phyloP scores from a whole-genome alignment of 2,329 filamentous ascomycete species.

The Diaporthe sp. region DNA sequence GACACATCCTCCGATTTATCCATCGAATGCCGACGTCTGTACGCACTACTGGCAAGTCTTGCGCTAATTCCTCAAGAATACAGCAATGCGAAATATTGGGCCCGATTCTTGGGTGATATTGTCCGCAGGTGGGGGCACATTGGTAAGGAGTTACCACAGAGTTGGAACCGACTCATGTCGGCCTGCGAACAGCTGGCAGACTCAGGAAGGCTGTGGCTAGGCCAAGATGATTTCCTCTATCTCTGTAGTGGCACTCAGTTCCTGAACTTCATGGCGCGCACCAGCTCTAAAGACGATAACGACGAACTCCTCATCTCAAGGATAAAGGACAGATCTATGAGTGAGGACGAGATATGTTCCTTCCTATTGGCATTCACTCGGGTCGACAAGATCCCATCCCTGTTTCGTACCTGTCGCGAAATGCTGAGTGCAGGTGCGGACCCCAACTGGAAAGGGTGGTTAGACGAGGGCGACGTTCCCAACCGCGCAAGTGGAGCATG shows the following conservation, averaged over 20 bases:
- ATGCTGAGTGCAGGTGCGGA: slow-evolving; percentile 10
- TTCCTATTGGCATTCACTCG: neutral
- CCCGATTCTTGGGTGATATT: too few species aligned
- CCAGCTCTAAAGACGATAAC: accelerated
- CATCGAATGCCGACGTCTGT: neutral
- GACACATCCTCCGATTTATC: neutral
- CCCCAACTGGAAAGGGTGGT: neutral
- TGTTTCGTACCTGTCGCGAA: neutral
- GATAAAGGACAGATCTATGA: neutral
- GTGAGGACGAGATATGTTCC: neutral
- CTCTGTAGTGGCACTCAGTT: neutral
- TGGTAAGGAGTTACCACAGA: neutral
- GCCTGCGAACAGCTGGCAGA: neutral
- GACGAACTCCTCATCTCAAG: neutral
- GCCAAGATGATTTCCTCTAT: accelerated
- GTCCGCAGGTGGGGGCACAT: neutral
- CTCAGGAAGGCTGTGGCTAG: neutral
- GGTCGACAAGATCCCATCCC: neutral
- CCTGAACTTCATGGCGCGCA: neutral
- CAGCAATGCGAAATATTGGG: too few species aligned
- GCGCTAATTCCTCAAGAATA: neutral
- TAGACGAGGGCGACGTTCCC: accelerated
- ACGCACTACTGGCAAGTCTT: neutral
- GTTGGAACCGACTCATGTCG: neutral
- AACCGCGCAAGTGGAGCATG: too few species aligned